Conservation (phyloP, 345 rosid genomes). For the Durio zibethinus region DNA sequence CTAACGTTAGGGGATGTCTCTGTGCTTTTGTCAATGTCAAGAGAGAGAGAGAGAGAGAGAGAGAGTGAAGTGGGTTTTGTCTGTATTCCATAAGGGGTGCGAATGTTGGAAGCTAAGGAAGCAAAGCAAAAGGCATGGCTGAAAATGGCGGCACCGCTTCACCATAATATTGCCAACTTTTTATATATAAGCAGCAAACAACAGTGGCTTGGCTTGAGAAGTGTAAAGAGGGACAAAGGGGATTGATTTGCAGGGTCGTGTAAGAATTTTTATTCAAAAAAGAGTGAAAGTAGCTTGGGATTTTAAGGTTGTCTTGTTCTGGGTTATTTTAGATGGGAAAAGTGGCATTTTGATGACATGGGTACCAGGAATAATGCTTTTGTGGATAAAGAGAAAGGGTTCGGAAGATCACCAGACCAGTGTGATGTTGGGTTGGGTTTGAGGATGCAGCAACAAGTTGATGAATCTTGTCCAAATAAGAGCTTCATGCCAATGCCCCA, state of each 20-base stretch:
- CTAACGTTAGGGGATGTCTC: background rate
- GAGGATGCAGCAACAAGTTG: conserved; percentile 34
- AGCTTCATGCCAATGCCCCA: conserved; percentile 32
- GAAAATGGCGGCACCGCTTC: conserved; percentile 66
- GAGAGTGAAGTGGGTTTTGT: conserved; percentile 38
- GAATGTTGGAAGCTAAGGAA: conserved; percentile 81
- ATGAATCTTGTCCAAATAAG: conserved; percentile 17
- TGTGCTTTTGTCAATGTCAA: conserved; percentile 10
- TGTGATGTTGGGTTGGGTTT: conserved; percentile 44
- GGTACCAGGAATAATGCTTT: conserved; percentile 24
- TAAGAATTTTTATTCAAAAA: background rate
- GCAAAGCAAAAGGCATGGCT: conserved; percentile 49
- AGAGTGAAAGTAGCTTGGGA: conserved; percentile 11
- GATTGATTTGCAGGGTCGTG: background rate
- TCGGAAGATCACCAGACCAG: conserved; percentile 16
- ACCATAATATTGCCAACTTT: conserved; percentile 16
- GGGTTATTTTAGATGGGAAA: conserved; percentile 18
- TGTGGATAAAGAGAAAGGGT: conserved; percentile 25
- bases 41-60: background rate
- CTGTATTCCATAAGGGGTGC: conserved; percentile 51
- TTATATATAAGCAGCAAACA: background rate
- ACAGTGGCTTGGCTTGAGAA: background rate
- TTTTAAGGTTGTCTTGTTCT: conserved; percentile 25
- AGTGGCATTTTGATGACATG: conserved; percentile 14
- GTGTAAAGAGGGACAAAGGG: background rate